These are phyloP conservation scores for Bidens hawaiensis DNA, from an alignment of 140 eudicot species.

Conservation along the genomic window DNA sequence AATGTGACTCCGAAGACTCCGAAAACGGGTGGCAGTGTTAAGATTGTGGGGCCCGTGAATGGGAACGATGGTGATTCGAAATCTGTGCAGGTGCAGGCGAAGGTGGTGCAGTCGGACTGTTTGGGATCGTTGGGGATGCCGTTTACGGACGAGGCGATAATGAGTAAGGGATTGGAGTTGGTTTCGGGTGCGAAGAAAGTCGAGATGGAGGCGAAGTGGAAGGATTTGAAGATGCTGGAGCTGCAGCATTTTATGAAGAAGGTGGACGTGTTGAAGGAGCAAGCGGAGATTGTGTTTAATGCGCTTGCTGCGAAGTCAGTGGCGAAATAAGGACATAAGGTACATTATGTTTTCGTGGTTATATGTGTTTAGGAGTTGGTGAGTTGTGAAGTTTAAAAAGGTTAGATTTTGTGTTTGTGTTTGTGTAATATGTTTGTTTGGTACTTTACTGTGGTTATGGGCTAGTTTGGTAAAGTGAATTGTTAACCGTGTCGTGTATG, in stretches of 20 bases:
- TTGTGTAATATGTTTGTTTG: too few relatives aligned
- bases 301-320: slow-evolving; percentile 24
- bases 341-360: slow-evolving; percentile 22
- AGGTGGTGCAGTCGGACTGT: slow-evolving; percentile 3
- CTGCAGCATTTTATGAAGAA: slow-evolving; percentile 28
- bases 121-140: neutral
- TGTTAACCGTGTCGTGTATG: too few relatives aligned
- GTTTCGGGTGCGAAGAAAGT: slow-evolving; percentile 20
- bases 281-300: too few relatives aligned
- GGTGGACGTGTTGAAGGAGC: slow-evolving; percentile 35
- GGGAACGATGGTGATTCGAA: too few relatives aligned
- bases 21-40: slow-evolving; percentile 10
- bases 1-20: slow-evolving; percentile 28
- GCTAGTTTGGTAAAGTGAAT: slow-evolving; percentile 32
- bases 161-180: slow-evolving; percentile 26
- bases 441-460: slow-evolving; percentile 23
- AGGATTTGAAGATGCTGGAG: slow-evolving; percentile 31
- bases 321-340: slow-evolving; percentile 32
- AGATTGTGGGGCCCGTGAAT: slow-evolving; percentile 8
- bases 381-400: slow-evolving; percentile 23
- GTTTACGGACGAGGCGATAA: slow-evolving; percentile 29
- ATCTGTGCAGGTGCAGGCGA: slow-evolving; percentile 6
- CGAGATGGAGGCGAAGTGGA: slow-evolving; percentile 42
- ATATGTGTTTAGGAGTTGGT: slow-evolving; percentile 29
- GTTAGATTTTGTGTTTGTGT: slow-evolving; percentile 27